These are phyloP conservation scores for Boletus subparvulus DNA, from an alignment of 768 basidiomycete species.

Conservation along the genomic window DNA sequence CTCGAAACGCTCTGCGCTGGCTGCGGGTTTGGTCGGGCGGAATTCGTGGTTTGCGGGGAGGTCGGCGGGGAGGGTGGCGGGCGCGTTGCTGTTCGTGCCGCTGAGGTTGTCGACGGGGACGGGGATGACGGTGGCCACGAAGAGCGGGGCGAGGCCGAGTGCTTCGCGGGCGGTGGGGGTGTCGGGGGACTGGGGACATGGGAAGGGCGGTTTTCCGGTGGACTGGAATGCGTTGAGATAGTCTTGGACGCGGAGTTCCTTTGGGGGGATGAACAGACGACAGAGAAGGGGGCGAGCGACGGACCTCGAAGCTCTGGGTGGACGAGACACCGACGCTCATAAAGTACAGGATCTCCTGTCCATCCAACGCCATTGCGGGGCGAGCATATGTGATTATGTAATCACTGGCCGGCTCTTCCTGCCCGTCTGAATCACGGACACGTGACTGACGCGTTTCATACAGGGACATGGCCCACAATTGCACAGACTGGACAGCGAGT, in stretches of 20 bases:
- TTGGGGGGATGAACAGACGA: background rate
- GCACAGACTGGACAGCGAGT: slow-evolving; percentile 23
- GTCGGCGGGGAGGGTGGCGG: slow-evolving; percentile 10
- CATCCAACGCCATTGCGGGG: slow-evolving; percentile 12
- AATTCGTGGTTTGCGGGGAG: slow-evolving; percentile 28
- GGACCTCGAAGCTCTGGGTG: slow-evolving; percentile 28
- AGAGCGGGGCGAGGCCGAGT: slow-evolving; percentile 49
- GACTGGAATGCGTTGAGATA: slow-evolving; percentile 50
- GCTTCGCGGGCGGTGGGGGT: slow-evolving; percentile 43
- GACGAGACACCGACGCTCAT: slow-evolving; percentile 29
- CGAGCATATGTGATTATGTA: slow-evolving; percentile 12
- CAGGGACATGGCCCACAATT: slow-evolving; percentile 29
- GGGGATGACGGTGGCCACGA: slow-evolving; percentile 41
- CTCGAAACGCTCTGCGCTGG: slow-evolving; percentile 32
- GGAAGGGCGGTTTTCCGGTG: slow-evolving; percentile 48
- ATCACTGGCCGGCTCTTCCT: no score
- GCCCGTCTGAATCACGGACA: background rate
- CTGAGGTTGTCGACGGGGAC: slow-evolving; percentile 2
- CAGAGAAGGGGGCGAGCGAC: background rate
- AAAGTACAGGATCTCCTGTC: slow-evolving; percentile 22
- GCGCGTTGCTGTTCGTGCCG: background rate
- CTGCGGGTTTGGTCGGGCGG: slow-evolving; percentile 19
- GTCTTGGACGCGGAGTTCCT: slow-evolving; percentile 59
- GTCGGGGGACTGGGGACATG: slow-evolving; percentile 49
- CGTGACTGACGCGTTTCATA: slow-evolving; percentile 15